Conservation (phyloP, 2,329 filamentous ascomycete genomes). For the Fusarium gaditjirri region DNA sequence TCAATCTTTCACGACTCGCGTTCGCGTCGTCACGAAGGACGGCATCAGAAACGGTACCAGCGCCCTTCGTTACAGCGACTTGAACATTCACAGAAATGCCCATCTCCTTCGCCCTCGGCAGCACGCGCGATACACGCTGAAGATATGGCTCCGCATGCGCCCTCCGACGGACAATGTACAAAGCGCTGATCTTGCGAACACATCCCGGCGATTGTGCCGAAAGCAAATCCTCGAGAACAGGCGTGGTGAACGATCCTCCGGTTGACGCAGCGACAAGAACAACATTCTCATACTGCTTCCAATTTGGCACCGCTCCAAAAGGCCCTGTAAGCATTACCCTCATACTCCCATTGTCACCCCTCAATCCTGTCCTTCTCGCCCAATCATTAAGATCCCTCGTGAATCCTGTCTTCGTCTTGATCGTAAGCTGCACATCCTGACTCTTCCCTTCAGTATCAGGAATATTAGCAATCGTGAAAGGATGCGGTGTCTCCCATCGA, state of each 20-base stretch:
- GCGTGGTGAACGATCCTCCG: slow-evolving; percentile 39
- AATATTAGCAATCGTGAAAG: slow-evolving; percentile 40
- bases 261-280: slow-evolving; percentile 39
- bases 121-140: slow-evolving; percentile 14
- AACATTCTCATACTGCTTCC: slow-evolving; percentile 42
- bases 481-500: slow-evolving; percentile 40
- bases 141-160: slow-evolving; percentile 37
- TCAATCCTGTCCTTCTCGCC: slow-evolving; percentile 29
- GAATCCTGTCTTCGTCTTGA: slow-evolving; percentile 41
- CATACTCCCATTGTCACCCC: slow-evolving; percentile 22
- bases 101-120: slow-evolving; percentile 39
- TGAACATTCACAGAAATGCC: slow-evolving; percentile 36
- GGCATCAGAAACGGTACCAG: neutral
- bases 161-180: slow-evolving; percentile 36
- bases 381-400: slow-evolving; percentile 39
- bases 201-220: slow-evolving; percentile 32
- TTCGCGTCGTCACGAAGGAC: slow-evolving; percentile 12
- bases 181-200: slow-evolving; percentile 35
- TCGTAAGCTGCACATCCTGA: slow-evolving; percentile 36
- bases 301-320: slow-evolving; percentile 36
- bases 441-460: slow-evolving; percentile 1
- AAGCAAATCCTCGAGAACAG: slow-evolving; percentile 38
- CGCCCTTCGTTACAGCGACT: slow-evolving; percentile 35
- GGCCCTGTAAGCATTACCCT: slow-evolving; percentile 39
- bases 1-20: slow-evolving; percentile 40